These are phyloP conservation scores for Ophiostoma sp. DNA, from an alignment of 2,329 filamentous ascomycete species.

Conservation along the genomic window DNA sequence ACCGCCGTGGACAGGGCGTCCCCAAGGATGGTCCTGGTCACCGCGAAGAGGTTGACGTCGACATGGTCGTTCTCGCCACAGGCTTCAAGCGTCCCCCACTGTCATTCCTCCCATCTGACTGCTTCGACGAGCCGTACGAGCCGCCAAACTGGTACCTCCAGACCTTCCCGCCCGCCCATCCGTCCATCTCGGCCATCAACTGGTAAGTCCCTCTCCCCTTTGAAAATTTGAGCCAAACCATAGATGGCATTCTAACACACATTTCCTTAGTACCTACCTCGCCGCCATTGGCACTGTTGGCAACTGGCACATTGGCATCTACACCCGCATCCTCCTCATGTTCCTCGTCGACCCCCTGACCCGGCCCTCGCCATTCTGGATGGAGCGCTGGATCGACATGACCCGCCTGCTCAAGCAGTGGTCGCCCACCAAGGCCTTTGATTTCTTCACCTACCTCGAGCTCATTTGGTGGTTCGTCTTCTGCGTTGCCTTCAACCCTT, in stretches of 20 bases:
- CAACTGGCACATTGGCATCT: slow-evolving; percentile 88
- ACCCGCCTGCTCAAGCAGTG: slow-evolving; percentile 68
- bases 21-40: slow-evolving; percentile 73
- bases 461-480: slow-evolving; percentile 84
- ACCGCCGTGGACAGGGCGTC: slow-evolving; percentile 68
- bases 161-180: slow-evolving; percentile 74
- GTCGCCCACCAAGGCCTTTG: slow-evolving; percentile 74
- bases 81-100: slow-evolving; percentile 75
- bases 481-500: slow-evolving; percentile 76
- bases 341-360: slow-evolving; percentile 78
- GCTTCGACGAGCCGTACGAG: slow-evolving; percentile 70
- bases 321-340: slow-evolving; percentile 83
- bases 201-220: slow-evolving; percentile 36
- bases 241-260: neutral
- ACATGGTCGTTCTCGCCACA: slow-evolving; percentile 81
- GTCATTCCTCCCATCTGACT: slow-evolving; percentile 70
- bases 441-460: slow-evolving; percentile 88
- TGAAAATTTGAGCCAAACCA: neutral
- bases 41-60: slow-evolving; percentile 65
- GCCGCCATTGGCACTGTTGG: slow-evolving; percentile 79
- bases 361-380: slow-evolving; percentile 69
- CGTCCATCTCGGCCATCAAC: slow-evolving; percentile 77
- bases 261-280: slow-evolving; percentile 67
- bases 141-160: slow-evolving; percentile 89
- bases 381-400: slow-evolving; percentile 86